Evolutionary conservation across 2,329 filamentous ascomycete genomes (phyloP), one percentile per base, ranked within the genome.

Genomic region (Chaetomiaceae sp.): DNA sequence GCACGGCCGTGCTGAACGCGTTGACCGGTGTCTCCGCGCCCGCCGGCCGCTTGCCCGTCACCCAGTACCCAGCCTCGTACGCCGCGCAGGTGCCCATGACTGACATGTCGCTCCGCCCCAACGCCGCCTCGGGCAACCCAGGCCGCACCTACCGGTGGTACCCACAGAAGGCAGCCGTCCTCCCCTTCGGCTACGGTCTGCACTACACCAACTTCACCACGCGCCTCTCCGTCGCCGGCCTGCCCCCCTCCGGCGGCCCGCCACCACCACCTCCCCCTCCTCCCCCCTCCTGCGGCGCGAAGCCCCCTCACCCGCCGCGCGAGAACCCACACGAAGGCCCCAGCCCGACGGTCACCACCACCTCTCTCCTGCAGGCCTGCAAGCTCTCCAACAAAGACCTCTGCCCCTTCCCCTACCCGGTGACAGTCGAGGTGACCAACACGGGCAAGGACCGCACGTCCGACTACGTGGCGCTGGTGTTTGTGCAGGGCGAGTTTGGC

Each of bases 131-230:
- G 6, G 29, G 56, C 2, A 70, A 64, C 29, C 75, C 76, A 0
- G 76, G 77, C 14, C 65, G 77, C 6, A 83, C 78, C 0, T 81
- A 82, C 54, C 72, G 69, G 51, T 83, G 76, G 76, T 81, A 76
- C 57, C 65, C 66, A 24, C 19, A 10, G 12, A 15, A 26, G 19
- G 60, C 61, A 9, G 64, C 72, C 0, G 67, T 78, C 2, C 67
- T 73, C 40, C 69, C 70, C 0, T 82, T 80, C 44, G 78, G 77
- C 0, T 67, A 68, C 49, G 78, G 78, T 0, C 55, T 80, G 48
- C 76, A 81, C 57, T 81, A 81, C 61, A 81, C 77, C 6, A 73
- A 61, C 22, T 80, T 81, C 53, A 3, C 2, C 12, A 22, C 37
- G 6, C 29, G 22, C 6, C 26, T 52, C 2, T 26, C 26, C 17